Percentiles rank a stretch among this genome's conserved stretches.
These are phyloP conservation scores for Marsdenia floribunda DNA, from an alignment of 257 asterid species.

Conservation along the genomic window DNA sequence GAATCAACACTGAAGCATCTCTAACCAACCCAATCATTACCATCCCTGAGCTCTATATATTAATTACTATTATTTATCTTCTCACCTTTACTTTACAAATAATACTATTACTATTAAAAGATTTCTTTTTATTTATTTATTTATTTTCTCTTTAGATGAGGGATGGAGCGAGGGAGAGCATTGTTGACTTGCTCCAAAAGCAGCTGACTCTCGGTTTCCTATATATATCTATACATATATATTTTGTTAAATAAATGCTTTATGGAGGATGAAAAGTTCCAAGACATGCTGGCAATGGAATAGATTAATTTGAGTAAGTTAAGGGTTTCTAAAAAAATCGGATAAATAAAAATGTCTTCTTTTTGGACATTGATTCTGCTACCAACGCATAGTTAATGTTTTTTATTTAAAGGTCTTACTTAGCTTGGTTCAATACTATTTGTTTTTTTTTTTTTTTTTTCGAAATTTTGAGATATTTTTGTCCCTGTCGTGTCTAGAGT, in stretches of 20 bases:
- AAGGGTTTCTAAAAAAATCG: background rate
- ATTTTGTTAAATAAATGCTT: background rate
- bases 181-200: background rate
- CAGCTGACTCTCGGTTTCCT: background rate
- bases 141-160: background rate
- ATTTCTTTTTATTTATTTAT: too few relatives aligned
- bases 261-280: background rate
- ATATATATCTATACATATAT: background rate
- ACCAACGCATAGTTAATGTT: background rate
- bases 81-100: too few relatives aligned
- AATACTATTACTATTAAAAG: too few relatives aligned
- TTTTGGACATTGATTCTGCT: background rate
- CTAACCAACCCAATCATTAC: constrained; percentile 52
- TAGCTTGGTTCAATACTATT: background rate
- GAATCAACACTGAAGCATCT: constrained; percentile 28
- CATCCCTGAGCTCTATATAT: constrained; percentile 5
- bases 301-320: background rate
- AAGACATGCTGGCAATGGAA: constrained; percentile 4
- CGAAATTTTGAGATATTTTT: too few relatives aligned
- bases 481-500: too few relatives aligned
- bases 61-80: too few relatives aligned
- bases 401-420: too few relatives aligned
- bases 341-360: background rate
- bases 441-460: too few relatives aligned
- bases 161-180: too few relatives aligned